phyloP scores from a whole-genome alignment of 495 filamentous ascomycete genomes.

The Astrothelium macrocarpum region DNA sequence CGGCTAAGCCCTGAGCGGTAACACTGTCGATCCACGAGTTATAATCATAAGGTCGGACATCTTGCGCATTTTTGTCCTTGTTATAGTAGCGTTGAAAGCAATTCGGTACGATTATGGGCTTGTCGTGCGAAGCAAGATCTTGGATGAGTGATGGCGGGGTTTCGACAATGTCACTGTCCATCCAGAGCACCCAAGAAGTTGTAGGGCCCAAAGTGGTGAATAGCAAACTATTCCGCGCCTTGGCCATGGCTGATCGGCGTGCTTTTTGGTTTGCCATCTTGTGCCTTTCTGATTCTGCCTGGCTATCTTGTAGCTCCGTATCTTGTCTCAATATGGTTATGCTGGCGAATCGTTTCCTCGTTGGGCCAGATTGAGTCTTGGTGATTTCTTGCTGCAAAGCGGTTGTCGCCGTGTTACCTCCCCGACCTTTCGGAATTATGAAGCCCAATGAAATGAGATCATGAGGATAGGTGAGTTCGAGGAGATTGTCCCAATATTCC shows the following conservation, averaged over 20 bases:
- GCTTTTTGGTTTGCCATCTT: conserved; percentile 80
- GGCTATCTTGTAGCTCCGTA: conserved; percentile 74
- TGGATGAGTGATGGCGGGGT: conserved; percentile 80
- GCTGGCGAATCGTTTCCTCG: conserved; percentile 75
- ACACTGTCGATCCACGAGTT: conserved; percentile 92
- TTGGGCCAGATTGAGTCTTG: conserved; percentile 69
- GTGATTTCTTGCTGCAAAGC: conserved; percentile 76
- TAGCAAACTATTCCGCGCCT: conserved; percentile 83
- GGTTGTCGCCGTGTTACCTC: conserved; percentile 72
- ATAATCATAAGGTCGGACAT: conserved; percentile 84
- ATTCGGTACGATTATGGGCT: conserved; percentile 84
- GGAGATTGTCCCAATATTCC: conserved; percentile 91
- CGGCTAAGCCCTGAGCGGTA: conserved; percentile 61
- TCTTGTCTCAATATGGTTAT: conserved; percentile 93
- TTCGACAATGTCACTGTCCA: conserved; percentile 88
- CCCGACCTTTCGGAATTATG: conserved; percentile 83
- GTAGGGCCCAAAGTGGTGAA: conserved; percentile 95
- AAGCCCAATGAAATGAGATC: conserved; percentile 92
- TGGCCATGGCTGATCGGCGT: conserved; percentile 80
- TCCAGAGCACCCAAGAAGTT: conserved; percentile 93
- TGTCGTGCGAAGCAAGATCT: conserved; percentile 78
- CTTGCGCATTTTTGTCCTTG: conserved; percentile 52
- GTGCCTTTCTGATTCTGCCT: conserved; percentile 81
- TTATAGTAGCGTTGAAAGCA: conserved; percentile 89
- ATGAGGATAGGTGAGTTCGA: conserved; percentile 77